phyloP scores from a whole-genome alignment of 129 eudicot genomes.

The Pittosporum tobira region DNA sequence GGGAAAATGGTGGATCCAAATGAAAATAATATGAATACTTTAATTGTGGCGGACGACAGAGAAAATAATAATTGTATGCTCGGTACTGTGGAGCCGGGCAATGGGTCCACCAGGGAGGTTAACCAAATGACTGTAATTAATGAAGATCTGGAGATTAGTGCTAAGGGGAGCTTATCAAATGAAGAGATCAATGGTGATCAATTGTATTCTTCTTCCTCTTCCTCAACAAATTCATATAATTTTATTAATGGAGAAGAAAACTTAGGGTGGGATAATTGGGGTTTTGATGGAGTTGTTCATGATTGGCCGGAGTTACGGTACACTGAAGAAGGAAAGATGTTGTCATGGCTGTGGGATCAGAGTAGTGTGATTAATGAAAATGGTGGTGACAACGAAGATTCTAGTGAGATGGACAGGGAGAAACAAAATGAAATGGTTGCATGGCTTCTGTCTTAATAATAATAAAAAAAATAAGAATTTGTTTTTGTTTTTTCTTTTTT shows the following conservation, averaged over 20 bases:
- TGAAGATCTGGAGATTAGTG: constrained; percentile 1
- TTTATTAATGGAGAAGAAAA: neutral
- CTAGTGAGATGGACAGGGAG: constrained; percentile 11
- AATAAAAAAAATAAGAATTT: too few relatives aligned
- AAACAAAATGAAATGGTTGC: constrained; percentile 46
- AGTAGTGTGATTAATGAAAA: constrained; percentile 8
- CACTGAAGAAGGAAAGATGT: constrained; percentile 19
- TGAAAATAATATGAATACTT: constrained; percentile 15
- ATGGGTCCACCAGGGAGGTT: constrained; percentile 8
- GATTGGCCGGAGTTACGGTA: constrained; percentile 20
- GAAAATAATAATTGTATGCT: too few relatives aligned
- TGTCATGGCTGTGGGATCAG: constrained; percentile 38
- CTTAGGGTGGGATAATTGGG: constrained; percentile 22
- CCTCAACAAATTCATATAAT: constrained; percentile 12
- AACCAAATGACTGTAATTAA: neutral
- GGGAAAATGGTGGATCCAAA: constrained; percentile 19
- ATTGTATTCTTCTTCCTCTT: constrained; percentile 1
- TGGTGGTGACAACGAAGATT: neutral
- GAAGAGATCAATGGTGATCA: neutral
- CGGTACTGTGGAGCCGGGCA: neutral
- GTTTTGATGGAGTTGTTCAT: constrained; percentile 7
- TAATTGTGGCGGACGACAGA: too few relatives aligned
- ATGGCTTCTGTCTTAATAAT: constrained; percentile 57
- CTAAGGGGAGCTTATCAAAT: constrained; percentile 1
- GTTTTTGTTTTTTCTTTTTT: too few relatives aligned